Evolutionary conservation across 345 rosid species (phyloP), one percentile per base, ranked within the genome.

Genomic region (Eucalyptus microcorys): DNA sequence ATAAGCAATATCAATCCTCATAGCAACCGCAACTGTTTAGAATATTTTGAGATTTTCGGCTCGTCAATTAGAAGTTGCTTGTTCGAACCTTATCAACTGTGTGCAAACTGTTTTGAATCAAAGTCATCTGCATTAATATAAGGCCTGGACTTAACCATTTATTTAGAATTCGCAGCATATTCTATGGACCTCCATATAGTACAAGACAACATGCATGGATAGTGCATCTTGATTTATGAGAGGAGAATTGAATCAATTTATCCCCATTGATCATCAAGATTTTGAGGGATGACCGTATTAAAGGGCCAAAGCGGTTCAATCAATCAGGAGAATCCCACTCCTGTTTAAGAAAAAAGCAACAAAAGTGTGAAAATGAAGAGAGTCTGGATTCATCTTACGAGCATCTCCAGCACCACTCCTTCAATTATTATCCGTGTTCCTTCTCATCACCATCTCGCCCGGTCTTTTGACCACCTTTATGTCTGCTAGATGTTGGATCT

Each of bases 41-140:
- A 64, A 5, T 1, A n/a, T 64, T 3, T 4, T 4, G 3, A 64
- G 37, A 64, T 64, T n/a, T 14, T 64, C 5, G 4, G 11, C 19
- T 0, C 1, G 2, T 0, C 10, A n/a, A n/a, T 15, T 64, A 0
- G 1, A 64, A 64, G 21, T n/a, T 0, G 3, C 0, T 8, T 0
- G 1, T 64, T 64, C 0, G 2, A 64, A n/a, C 13, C 37, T 30
- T n/a, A 61, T 2, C 5, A 61, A 30, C 0, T 61, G 5, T 15
- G 1, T n/a, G 10, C 3, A 9, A 64, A 2, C 0, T n/a, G 6
- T 2, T 64, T 0, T 64, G 5, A 4, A 64, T 64, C 10, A 14
- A 15, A 16, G 10, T n/a, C 1, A 64, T 32, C 0, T 64, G 3
- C 1, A 64, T 8, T 2, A 1, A 34, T 64, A 1, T 14, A 7